Percentiles rank a stretch among this genome's conserved stretches.
Evolutionary conservation across 2,329 filamentous ascomycete species (phyloP).

Genomic region (Aspergillus puulaauensis): DNA sequence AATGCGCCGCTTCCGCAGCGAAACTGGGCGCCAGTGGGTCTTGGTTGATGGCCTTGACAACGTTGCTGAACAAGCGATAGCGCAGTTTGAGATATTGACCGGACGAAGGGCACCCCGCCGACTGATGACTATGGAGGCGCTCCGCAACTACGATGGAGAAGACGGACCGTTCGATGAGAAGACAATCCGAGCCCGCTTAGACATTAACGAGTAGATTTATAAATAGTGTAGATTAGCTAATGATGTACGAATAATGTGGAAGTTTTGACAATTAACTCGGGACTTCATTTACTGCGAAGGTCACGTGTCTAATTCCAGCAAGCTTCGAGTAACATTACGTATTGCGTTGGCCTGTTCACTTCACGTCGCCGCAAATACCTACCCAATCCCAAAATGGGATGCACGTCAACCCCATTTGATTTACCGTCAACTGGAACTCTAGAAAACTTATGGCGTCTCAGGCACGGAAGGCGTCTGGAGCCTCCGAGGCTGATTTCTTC

Average conservation of each 20-base stretch:
- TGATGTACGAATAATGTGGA: slow-evolving; percentile 3
- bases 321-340: neutral
- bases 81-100: slow-evolving; percentile 79
- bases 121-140: slow-evolving; percentile 68
- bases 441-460: neutral
- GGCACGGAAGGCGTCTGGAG: slow-evolving; percentile 28
- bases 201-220: slow-evolving; percentile 9
- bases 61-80: slow-evolving; percentile 75
- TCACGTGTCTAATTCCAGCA: neutral
- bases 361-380: neutral
- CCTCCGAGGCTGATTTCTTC: slow-evolving; percentile 37
- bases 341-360: neutral
- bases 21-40: slow-evolving; percentile 60
- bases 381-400: slow-evolving; percentile 3
- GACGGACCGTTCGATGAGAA: slow-evolving; percentile 37
- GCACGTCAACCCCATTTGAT: neutral
- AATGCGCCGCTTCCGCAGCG: slow-evolving; percentile 59
- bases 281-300: too few relatives aligned
- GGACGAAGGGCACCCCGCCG: slow-evolving; percentile 69
- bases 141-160: slow-evolving; percentile 37
- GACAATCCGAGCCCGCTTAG: slow-evolving; percentile 36
- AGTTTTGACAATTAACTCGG: too few relatives aligned
- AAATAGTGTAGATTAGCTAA: slow-evolving; percentile 13
- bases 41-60: slow-evolving; percentile 74
- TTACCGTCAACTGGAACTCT: neutral